phyloP scores from a whole-genome alignment of 352 stramenopile species.

The Saprolegnia parasitica region DNA sequence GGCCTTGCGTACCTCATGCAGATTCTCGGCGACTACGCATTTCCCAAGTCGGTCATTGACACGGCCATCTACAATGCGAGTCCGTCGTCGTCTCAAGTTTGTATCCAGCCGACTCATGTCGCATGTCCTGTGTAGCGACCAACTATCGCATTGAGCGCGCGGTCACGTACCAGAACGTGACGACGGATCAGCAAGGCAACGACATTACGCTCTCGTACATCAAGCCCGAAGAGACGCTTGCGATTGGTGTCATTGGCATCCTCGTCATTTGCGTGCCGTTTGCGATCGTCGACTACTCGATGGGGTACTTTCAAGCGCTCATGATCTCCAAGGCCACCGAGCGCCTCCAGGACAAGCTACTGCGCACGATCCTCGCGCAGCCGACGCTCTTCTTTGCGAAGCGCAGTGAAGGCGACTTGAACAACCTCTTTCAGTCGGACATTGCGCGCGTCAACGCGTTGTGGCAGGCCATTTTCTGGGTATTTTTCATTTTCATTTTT shows the following conservation, averaged over 20 bases:
- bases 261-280: slow-evolving; percentile 77
- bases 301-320: slow-evolving; percentile 79
- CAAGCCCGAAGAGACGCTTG: slow-evolving; percentile 40
- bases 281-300: slow-evolving; percentile 78
- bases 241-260: slow-evolving; percentile 63
- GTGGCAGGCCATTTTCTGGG: slow-evolving; percentile 85
- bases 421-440: slow-evolving; percentile 86
- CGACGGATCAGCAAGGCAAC: slow-evolving; percentile 1
- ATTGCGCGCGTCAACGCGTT: slow-evolving; percentile 80
- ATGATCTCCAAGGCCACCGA: slow-evolving; percentile 87
- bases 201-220: slow-evolving; percentile 13
- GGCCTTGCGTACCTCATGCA: slow-evolving; percentile 15
- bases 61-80: not conserved
- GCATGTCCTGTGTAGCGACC: not conserved
- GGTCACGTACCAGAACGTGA: slow-evolving; percentile 18
- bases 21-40: slow-evolving; percentile 9
- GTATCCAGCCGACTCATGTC: not conserved
- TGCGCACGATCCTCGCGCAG: slow-evolving; percentile 77
- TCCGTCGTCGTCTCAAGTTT: not conserved
- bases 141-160: slow-evolving; percentile 6
- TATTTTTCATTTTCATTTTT: not conserved
- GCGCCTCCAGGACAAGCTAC: slow-evolving; percentile 60
- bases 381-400: slow-evolving; percentile 78
- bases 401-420: slow-evolving; percentile 81
- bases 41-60: slow-evolving; percentile 7